Conservation (phyloP, 148 eudicot genomes). For the Rhododendron vialii region DNA sequence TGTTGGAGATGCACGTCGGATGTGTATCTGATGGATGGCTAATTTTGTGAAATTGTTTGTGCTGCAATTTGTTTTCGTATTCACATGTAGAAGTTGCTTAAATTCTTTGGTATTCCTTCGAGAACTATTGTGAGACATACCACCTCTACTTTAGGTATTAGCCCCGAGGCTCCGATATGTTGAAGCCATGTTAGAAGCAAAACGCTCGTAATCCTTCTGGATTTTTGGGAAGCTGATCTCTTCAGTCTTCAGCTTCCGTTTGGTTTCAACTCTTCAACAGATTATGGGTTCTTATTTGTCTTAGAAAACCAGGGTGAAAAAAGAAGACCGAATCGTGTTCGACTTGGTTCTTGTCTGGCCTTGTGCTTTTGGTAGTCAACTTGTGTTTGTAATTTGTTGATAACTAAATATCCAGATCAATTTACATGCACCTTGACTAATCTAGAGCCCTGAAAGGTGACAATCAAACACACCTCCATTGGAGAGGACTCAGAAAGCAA, state of each 20-base stretch:
- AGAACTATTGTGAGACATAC: background rate
- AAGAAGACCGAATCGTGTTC: background rate
- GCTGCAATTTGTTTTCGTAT: too few relatives aligned
- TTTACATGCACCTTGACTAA: background rate
- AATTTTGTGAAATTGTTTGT: too few relatives aligned
- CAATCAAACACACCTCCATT: background rate
- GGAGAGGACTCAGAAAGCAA: background rate
- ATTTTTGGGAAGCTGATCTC: background rate
- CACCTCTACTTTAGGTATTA: background rate
- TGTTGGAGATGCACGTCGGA: too few relatives aligned
- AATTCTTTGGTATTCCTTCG: background rate
- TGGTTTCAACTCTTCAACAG: background rate
- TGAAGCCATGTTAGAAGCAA: background rate
- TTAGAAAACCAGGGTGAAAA: background rate
- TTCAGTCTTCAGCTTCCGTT: background rate
- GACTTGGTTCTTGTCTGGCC: background rate
- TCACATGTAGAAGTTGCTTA: background rate
- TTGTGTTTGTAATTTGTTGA: background rate
- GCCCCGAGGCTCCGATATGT: background rate
- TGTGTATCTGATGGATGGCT: too few relatives aligned
- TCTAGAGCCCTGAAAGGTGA: background rate
- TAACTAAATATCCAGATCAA: background rate
- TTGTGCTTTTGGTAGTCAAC: background rate
- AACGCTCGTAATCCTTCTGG: background rate
- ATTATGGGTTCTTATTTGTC: background rate